Evolutionary conservation across 2,329 filamentous ascomycete species (phyloP).

Genomic region (Xylariaceae sp.): DNA sequence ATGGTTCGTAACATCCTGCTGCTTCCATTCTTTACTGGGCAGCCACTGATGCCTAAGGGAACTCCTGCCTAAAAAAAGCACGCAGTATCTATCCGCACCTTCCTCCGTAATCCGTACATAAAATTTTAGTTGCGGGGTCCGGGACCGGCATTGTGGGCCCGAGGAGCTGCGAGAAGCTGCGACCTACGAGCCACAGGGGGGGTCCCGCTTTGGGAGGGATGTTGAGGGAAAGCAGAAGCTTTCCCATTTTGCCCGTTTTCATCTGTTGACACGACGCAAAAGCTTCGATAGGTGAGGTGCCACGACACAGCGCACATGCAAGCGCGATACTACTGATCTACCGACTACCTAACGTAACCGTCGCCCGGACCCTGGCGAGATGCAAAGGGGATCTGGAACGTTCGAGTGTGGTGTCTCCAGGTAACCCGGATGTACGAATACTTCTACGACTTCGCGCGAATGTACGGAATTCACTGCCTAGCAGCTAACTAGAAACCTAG

Average conservation of each 20-base stretch:
- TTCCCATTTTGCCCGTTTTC: too few relatives aligned
- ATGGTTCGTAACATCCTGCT: not conserved
- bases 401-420: not conserved
- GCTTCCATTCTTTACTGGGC: too few relatives aligned
- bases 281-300: not conserved
- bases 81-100: too few relatives aligned
- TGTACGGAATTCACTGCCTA: not conserved
- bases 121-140: not conserved
- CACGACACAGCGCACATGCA: not conserved
- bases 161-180: not conserved
- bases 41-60: not conserved
- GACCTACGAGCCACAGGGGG: not conserved
- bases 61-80: not conserved
- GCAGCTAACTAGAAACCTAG: not conserved
- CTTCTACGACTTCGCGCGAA: not conserved
- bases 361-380: conserved; percentile 6
- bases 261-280: not conserved
- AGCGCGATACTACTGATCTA: conserved; percentile 6
- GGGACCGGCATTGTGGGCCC: not conserved
- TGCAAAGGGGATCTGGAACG: conserved; percentile 15
- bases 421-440: too few relatives aligned
- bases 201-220: too few relatives aligned
- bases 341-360: not conserved
- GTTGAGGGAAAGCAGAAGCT: too few relatives aligned
- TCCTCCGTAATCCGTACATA: not conserved